A percentile compares a stretch with the other conserved stretches of the same genome.
These are phyloP conservation scores for Amaranthus palmeri DNA, from an alignment of 148 eudicot genomes.

Conservation along the genomic window DNA sequence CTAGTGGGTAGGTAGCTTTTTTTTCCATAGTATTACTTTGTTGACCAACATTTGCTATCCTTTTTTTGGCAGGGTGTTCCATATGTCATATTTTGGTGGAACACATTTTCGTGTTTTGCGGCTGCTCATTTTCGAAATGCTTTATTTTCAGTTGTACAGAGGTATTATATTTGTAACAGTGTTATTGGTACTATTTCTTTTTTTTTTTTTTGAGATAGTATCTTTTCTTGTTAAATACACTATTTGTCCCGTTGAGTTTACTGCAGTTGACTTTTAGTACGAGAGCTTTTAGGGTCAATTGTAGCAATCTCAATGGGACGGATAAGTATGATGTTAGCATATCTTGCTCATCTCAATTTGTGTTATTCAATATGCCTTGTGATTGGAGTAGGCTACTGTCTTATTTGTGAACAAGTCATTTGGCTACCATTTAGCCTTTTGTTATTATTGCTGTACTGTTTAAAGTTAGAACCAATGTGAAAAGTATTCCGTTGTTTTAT, in stretches of 20 bases:
- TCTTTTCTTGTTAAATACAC: neutral
- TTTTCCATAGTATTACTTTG: neutral
- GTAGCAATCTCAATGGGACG: too few relatives aligned
- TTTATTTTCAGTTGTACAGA: constrained; percentile 75
- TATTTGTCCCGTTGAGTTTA: too few relatives aligned
- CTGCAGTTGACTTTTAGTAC: too few relatives aligned
- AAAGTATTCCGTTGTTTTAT: too few relatives aligned
- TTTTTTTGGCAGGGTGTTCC: constrained; percentile 69
- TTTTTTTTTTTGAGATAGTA: too few relatives aligned
- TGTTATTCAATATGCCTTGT: neutral
- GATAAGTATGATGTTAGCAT: neutral
- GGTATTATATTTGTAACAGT: constrained; percentile 35
- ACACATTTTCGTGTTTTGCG: constrained; percentile 51
- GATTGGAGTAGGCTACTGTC: neutral
- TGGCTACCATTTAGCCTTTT: neutral
- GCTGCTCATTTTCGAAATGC: constrained; percentile 90
- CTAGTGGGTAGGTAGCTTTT: neutral
- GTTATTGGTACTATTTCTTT: constrained; percentile 3
- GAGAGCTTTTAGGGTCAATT: too few relatives aligned
- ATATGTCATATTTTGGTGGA: constrained; percentile 82
- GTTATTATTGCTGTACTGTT: too few relatives aligned
- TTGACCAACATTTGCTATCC: constrained; percentile 4
- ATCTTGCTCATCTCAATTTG: neutral
- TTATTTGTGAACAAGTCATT: neutral
- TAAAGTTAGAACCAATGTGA: too few relatives aligned